Conservation (phyloP, 2,329 filamentous ascomycete genomes). For the Dactylonectria macrodidyma region DNA sequence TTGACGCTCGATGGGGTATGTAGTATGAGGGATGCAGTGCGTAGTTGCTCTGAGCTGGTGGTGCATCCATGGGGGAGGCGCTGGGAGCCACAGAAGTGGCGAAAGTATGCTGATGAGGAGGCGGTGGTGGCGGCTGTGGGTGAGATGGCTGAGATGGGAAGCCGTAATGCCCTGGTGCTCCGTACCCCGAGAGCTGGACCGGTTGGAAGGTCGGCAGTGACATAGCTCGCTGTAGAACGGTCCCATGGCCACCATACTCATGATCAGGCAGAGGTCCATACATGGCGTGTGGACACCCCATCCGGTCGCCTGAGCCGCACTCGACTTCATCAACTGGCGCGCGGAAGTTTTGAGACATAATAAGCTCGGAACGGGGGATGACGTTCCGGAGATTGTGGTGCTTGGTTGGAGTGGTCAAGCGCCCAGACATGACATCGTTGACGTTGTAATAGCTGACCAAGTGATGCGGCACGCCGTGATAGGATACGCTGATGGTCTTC, state of each 20-base stretch:
- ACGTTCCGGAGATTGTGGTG: constrained; percentile 58
- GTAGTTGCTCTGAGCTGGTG: constrained; percentile 40
- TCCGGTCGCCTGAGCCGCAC: constrained; percentile 24
- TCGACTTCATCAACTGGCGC: constrained; percentile 75
- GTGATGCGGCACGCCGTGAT: constrained; percentile 83
- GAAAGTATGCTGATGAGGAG: constrained; percentile 25
- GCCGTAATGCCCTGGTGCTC: constrained; percentile 29
- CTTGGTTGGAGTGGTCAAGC: constrained; percentile 71
- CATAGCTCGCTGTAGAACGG: constrained; percentile 46
- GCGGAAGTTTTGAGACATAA: constrained; percentile 76
- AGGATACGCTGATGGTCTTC: constrained; percentile 89
- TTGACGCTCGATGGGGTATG: constrained; percentile 30
- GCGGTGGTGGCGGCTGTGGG: constrained; percentile 21
- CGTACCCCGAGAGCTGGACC: constrained; percentile 26
- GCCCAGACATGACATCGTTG: constrained; percentile 79
- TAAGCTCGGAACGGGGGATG: constrained; percentile 70
- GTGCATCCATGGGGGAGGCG: constrained; percentile 33
- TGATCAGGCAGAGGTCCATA: constrained; percentile 31
- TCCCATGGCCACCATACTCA: constrained; percentile 30
- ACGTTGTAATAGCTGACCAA: constrained; percentile 91
- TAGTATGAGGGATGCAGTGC: constrained; percentile 42
- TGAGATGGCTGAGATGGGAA: constrained; percentile 24
- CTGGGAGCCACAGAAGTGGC: constrained; percentile 34
- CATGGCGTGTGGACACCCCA: constrained; percentile 19
- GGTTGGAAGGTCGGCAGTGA: constrained; percentile 42